Base-by-base conservation (phyloP, 352 stramenopile genomes). In the Pythium sp. region DNA sequence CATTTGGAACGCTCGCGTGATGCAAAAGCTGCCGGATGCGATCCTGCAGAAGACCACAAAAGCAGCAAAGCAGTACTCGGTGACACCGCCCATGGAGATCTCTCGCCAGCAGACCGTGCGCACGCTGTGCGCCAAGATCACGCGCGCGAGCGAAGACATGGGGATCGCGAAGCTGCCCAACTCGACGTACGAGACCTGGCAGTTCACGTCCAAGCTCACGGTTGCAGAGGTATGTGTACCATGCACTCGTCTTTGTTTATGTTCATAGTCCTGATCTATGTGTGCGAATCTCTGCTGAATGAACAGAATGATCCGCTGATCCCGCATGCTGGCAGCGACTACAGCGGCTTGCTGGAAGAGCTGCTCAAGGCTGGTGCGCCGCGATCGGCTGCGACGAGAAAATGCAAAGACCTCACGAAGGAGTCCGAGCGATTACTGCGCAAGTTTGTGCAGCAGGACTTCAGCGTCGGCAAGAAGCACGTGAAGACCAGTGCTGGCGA, bases 161-260 rank as follows among this genome's bases (percentile, higher is more conserved):
- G 88, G 88, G 34, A 85, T 95, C 63, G 74, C 70, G 47, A 91
- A 91, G 65, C 72, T 94, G 63, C 80, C 87, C 28, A 94, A 93
- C 69, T 90, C 87, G 64, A 83, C 75, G n/a, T 93, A 89, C 73
- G 87, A 95, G 73, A 90, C 83, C 32, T 95, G 86, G 87, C 86
- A 95, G 65, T 92, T 94, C 64, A 91, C 82, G 53, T 91, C 85
- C 36, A 76, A 81, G 49, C 74, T 95, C 28, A 91, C 78, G 4
- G 79, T 88, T n/a, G 78, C 81, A 22, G 81, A 92, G 62, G 78
- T 86, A 64, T 34, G n/a, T 24, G 18, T 49, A 56, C 14, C 8
- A 47, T 51, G 1, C 34, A 18, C 6, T 11, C 43, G 6, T 58
- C 24, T 56, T 12, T 32, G 12, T 20, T 22, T 24, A 47, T 34